Conservation (phyloP, 1,284 basidiomycete genomes). For the Sphaerobolus stellatus region DNA sequence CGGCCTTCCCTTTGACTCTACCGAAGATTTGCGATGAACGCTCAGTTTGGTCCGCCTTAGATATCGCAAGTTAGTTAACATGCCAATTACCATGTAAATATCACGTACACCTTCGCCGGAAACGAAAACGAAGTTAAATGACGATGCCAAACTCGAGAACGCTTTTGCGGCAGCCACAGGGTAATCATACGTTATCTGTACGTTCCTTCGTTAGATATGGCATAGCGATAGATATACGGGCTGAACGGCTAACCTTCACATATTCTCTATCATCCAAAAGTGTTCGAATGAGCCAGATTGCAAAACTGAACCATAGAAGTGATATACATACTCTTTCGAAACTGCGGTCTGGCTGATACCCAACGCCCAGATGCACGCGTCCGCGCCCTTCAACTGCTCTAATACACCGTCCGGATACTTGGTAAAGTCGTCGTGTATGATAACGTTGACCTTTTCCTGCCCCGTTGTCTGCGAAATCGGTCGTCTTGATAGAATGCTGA, state of each 20-base stretch:
- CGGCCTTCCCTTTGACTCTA: constrained; percentile 27
- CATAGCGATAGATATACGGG: background rate
- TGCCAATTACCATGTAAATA: background rate
- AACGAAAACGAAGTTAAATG: constrained; percentile 28
- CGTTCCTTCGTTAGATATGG: constrained; percentile 18
- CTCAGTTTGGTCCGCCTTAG: constrained; percentile 13
- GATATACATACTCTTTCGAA: constrained; percentile 24
- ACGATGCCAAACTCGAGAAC: constrained; percentile 22
- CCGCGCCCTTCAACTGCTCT: constrained; percentile 25
- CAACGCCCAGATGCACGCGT: constrained; percentile 31
- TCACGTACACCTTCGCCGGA: constrained; percentile 27
- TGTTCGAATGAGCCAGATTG: background rate
- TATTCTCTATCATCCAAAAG: constrained; percentile 6
- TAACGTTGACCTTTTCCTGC: constrained; percentile 23
- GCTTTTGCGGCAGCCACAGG: constrained; percentile 30
- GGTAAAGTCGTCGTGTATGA: constrained; percentile 26
- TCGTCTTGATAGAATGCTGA: constrained; percentile 31
- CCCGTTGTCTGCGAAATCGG: constrained; percentile 20
- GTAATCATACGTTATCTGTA: constrained; percentile 29
- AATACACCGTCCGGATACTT: constrained; percentile 20
- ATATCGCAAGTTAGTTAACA: background rate
- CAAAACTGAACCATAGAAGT: background rate
- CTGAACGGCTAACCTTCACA: constrained; percentile 1
- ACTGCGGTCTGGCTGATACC: constrained; percentile 26
- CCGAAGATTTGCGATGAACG: constrained; percentile 19